A percentile compares a stretch with the other conserved stretches of the same genome.
Conservation (phyloP, 2,329 filamentous ascomycete genomes). For the Didymella exigua region DNA sequence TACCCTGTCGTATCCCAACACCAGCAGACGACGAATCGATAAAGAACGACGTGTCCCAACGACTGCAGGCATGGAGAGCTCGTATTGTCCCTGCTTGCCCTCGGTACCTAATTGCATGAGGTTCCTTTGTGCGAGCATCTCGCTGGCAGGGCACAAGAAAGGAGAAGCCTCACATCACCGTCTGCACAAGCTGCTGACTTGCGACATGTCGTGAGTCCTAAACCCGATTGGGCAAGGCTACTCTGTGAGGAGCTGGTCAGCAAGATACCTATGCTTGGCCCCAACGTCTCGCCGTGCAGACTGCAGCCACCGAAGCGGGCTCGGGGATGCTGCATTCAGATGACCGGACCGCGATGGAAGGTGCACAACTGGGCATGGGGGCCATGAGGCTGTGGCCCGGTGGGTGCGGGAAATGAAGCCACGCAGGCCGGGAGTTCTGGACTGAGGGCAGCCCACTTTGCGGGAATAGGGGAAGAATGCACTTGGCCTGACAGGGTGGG, state of each 20-base stretch:
- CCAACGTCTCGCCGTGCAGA: constrained; percentile 19
- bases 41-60: constrained; percentile 7
- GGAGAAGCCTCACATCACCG: constrained; percentile 19
- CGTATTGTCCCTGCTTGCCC: constrained; percentile 12
- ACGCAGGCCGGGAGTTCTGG: constrained; percentile 28
- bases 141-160: constrained; percentile 3
- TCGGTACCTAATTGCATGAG: constrained; percentile 10
- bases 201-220: constrained; percentile 11
- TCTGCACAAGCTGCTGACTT: constrained; percentile 23
- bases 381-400: constrained; percentile 34
- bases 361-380: constrained; percentile 38
- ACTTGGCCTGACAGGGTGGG: constrained; percentile 10
- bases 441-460: constrained; percentile 20
- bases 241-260: constrained; percentile 21
- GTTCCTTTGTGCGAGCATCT: constrained; percentile 4
- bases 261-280: constrained; percentile 16
- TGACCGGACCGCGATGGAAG: constrained; percentile 21
- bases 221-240: constrained; percentile 22
- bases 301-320: constrained; percentile 5
- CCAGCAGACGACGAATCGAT: constrained; percentile 6
- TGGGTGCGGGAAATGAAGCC: constrained; percentile 41
- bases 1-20: constrained; percentile 9
- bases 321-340: constrained; percentile 23
- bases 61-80: constrained; percentile 11
- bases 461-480: constrained; percentile 21